Evolutionary conservation across 768 basidiomycete species (phyloP).

Genomic region (Termitomyces sp.): DNA sequence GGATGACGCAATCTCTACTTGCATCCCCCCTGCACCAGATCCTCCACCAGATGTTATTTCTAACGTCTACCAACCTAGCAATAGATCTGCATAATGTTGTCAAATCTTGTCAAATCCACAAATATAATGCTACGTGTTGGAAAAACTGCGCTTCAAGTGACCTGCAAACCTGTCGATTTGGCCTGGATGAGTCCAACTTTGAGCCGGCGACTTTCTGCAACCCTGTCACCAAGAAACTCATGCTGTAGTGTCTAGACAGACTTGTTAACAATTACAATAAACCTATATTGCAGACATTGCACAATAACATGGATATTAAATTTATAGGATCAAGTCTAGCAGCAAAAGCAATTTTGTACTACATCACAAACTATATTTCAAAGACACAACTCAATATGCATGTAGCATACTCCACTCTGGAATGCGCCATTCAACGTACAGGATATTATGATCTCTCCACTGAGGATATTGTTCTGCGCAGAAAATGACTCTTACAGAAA

Average conservation of each 20-base stretch:
- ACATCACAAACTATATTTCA: constrained; percentile 48
- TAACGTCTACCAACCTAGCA: too few species aligned
- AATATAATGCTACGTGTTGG: constrained; percentile 13
- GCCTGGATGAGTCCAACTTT: constrained; percentile 18
- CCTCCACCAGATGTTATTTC: too few species aligned
- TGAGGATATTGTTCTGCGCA: too few species aligned
- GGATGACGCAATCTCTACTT: too few species aligned
- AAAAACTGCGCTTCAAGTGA: too few species aligned
- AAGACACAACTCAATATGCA: constrained; percentile 37
- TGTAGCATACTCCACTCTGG: constrained; percentile 33
- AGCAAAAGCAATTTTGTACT: constrained; percentile 39
- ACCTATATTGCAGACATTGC: constrained; percentile 28
- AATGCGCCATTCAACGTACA: too few species aligned
- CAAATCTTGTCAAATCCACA: too few species aligned
- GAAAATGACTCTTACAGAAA: too few species aligned
- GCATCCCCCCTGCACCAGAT: too few species aligned
- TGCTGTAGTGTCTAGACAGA: constrained; percentile 29
- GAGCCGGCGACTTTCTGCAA: constrained; percentile 18
- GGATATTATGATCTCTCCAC: too few species aligned
- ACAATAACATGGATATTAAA: constrained; percentile 46
- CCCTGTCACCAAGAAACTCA: constrained; percentile 24
- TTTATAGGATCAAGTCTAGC: constrained; percentile 34
- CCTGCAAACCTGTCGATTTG: too few species aligned
- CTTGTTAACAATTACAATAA: constrained; percentile 39
- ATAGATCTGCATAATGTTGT: too few species aligned